Evolutionary conservation across 495 filamentous ascomycete species (phyloP).

Genomic region (Geopyxis carbonaria): DNA sequence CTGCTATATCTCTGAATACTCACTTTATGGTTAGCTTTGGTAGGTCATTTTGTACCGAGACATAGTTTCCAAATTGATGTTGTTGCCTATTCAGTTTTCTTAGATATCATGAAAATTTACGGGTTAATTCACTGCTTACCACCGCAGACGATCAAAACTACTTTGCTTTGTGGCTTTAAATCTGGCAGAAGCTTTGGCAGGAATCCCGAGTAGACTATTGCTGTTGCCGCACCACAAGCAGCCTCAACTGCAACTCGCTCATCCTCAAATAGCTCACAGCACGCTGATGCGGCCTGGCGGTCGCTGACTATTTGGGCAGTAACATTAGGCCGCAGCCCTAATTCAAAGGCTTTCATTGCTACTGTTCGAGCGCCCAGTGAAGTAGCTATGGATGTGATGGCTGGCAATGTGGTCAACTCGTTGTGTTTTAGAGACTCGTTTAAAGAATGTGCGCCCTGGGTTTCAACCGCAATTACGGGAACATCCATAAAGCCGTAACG

Average conservation of each 20-base stretch:
- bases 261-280: slow-evolving; percentile 61
- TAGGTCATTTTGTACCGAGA: slow-evolving; percentile 32
- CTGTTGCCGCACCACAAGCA: slow-evolving; percentile 64
- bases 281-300: slow-evolving; percentile 60
- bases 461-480: slow-evolving; percentile 57
- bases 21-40: too few species aligned
- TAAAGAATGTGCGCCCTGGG: slow-evolving; percentile 60
- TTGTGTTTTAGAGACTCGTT: slow-evolving; percentile 41
- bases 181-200: slow-evolving; percentile 45
- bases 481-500: slow-evolving; percentile 21
- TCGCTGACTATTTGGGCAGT: slow-evolving; percentile 57
- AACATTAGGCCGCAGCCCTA: slow-evolving; percentile 32
- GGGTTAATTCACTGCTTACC: slow-evolving; percentile 30
- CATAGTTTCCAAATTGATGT: slow-evolving; percentile 52
- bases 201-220: slow-evolving; percentile 46
- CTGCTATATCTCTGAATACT: background rate
- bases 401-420: slow-evolving; percentile 46
- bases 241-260: slow-evolving; percentile 65
- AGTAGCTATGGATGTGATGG: slow-evolving; percentile 67
- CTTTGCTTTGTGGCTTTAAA: slow-evolving; percentile 41
- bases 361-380: slow-evolving; percentile 63
- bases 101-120: background rate
- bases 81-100: slow-evolving; percentile 27
- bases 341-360: slow-evolving; percentile 51
- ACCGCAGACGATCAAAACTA: slow-evolving; percentile 79